Evolutionary conservation across 1,284 basidiomycete genomes (phyloP).

Genomic region (Heterobasidion occidentale): DNA sequence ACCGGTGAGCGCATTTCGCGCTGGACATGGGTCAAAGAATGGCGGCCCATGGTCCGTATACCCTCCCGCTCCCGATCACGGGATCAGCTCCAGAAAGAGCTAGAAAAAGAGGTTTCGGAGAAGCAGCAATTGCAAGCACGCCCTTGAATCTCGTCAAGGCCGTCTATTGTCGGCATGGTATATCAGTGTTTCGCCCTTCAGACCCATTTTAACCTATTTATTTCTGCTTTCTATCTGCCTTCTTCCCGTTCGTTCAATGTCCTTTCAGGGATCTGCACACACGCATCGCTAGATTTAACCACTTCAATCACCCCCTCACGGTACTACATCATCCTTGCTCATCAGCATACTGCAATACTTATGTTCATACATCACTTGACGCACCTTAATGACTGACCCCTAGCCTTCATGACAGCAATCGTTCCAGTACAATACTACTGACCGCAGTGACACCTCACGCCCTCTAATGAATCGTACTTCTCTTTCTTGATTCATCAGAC

Average conservation of each 20-base stretch:
- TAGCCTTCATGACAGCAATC: neutral
- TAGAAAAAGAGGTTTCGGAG: neutral
- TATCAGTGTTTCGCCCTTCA: neutral
- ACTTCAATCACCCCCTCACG: neutral
- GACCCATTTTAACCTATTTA: neutral
- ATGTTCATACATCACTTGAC: neutral
- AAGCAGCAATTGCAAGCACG: neutral
- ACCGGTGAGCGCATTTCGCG: constrained; percentile 35
- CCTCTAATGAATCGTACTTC: neutral
- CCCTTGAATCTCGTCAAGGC: neutral
- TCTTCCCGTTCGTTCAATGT: neutral
- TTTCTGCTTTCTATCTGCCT: neutral
- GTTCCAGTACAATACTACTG: neutral
- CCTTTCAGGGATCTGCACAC: neutral
- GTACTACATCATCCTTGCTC: constrained; percentile 7
- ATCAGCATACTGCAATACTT: neutral
- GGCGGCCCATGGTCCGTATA: constrained; percentile 41
- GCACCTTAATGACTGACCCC: neutral
- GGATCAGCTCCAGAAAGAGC: constrained; percentile 26
- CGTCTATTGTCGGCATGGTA: neutral
- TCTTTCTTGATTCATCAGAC: neutral
- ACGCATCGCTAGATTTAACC: neutral
- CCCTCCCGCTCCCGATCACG: constrained; percentile 36
- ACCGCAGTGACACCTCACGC: neutral
- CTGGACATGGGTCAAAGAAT: constrained; percentile 56